phyloP scores from a whole-genome alignment of 1,284 basidiomycete species.

The Wolfiporia cocos region DNA sequence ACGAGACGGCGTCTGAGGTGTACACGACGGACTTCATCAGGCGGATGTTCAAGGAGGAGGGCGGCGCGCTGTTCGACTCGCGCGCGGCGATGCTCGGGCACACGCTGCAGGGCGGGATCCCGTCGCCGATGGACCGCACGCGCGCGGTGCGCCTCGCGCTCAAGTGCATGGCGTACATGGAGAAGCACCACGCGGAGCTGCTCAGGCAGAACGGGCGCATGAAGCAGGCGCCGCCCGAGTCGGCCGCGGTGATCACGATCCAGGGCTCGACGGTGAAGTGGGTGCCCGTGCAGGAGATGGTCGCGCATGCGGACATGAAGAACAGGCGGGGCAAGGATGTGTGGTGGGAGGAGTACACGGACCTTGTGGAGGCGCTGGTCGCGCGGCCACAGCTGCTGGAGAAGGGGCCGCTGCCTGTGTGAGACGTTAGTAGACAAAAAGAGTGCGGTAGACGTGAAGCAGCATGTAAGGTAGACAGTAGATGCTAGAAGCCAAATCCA shows the following conservation, averaged over 20 bases:
- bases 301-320: constrained; percentile 85
- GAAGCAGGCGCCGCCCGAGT: constrained; percentile 51
- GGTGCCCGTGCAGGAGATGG: constrained; percentile 82
- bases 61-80: constrained; percentile 87
- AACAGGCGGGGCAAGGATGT: constrained; percentile 75
- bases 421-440: not conserved
- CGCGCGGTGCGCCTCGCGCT: constrained; percentile 88
- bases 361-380: constrained; percentile 67
- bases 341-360: constrained; percentile 79
- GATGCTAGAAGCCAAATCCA: too few species aligned
- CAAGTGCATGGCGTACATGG: constrained; percentile 93
- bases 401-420: constrained; percentile 7
- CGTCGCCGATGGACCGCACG: constrained; percentile 90
- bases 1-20: constrained; percentile 81
- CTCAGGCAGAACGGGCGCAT: constrained; percentile 39
- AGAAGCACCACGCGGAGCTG: constrained; percentile 63
- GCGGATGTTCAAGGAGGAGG: constrained; percentile 94
- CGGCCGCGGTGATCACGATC: constrained; percentile 89
- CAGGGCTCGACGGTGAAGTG: constrained; percentile 77
- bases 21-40: constrained; percentile 93
- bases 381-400: constrained; percentile 49
- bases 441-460: too few species aligned
- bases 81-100: constrained; percentile 93
- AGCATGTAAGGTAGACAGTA: too few species aligned
- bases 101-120: constrained; percentile 92